These are phyloP conservation scores for Alternaria sp. DNA, from an alignment of 2,329 filamentous ascomycete genomes.

Conservation along the genomic window DNA sequence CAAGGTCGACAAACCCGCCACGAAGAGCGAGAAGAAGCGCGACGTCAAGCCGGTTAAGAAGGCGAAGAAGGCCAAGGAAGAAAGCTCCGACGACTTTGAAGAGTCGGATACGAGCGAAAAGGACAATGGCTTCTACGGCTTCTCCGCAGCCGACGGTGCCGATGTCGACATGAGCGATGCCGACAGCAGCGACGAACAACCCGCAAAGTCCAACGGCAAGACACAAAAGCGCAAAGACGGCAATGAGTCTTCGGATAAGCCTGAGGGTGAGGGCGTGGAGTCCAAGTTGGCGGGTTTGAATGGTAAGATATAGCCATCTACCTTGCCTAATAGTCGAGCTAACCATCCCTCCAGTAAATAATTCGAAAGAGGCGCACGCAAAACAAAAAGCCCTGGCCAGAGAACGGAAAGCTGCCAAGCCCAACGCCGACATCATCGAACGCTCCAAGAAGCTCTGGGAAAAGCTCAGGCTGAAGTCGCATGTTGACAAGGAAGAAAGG, in stretches of 20 bases:
- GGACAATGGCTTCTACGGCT: conserved; percentile 46
- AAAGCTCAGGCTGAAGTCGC: conserved; percentile 86
- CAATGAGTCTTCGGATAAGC: conserved; percentile 28
- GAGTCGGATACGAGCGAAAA: conserved; percentile 47
- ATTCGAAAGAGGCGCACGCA: conserved; percentile 83
- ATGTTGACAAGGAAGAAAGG: conserved; percentile 86
- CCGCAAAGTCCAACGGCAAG: conserved; percentile 24
- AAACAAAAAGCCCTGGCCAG: conserved; percentile 89
- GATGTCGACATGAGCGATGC: conserved; percentile 31
- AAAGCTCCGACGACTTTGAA: conserved; percentile 37
- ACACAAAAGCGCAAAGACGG: conserved; percentile 29
- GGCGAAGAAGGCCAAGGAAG: conserved; percentile 37
- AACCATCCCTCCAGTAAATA: conserved; percentile 61
- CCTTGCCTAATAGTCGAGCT: conserved; percentile 3
- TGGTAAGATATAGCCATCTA: conserved; percentile 19
- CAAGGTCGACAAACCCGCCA: conserved; percentile 42
- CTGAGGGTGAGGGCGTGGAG: conserved; percentile 24
- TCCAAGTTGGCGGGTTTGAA: conserved; percentile 36
- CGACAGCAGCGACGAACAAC: conserved; percentile 23
- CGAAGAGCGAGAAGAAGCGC: conserved; percentile 36
- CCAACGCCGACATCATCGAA: conserved; percentile 85
- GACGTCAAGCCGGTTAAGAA: conserved; percentile 35
- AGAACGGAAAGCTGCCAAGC: conserved; percentile 91
- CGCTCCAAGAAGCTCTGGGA: conserved; percentile 98
- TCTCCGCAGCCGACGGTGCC: conserved; percentile 38